phyloP scores from a whole-genome alignment of 2,329 filamentous ascomycete species.

The Cercospora janseana region DNA sequence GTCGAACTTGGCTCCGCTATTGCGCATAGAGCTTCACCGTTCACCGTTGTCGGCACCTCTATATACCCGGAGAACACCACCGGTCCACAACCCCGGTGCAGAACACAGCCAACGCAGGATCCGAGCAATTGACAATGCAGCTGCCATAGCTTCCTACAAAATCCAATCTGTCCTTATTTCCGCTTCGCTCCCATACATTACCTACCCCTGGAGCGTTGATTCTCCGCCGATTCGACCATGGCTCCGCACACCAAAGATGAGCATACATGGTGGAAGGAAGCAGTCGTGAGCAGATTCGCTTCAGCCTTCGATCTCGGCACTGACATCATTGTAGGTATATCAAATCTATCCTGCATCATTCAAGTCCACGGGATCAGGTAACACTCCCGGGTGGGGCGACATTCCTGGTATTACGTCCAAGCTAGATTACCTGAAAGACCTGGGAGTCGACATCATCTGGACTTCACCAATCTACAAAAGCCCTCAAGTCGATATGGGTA shows the following conservation, averaged over 20 bases:
- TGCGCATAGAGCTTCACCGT: too few species aligned
- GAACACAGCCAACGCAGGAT: too few species aligned
- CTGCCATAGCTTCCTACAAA: too few species aligned
- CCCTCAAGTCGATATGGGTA: slow-evolving; percentile 19
- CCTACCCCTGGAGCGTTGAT: background rate
- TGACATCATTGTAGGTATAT: slow-evolving; percentile 30
- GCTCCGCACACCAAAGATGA: background rate
- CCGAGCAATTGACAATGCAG: too few species aligned
- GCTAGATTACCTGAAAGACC: slow-evolving; percentile 61
- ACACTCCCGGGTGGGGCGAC: slow-evolving; percentile 58
- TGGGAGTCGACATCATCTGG: slow-evolving; percentile 67
- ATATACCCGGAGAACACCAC: too few species aligned
- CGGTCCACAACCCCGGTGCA: too few species aligned
- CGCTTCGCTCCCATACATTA: background rate
- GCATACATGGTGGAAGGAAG: slow-evolving; percentile 42
- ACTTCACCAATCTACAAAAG: slow-evolving; percentile 58
- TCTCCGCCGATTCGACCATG: background rate
- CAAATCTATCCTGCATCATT: slow-evolving; percentile 61
- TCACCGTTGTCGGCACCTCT: too few species aligned
- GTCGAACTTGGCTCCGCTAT: too few species aligned
- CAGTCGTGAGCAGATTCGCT: slow-evolving; percentile 23
- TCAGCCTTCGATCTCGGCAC: background rate
- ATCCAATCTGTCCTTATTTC: background rate
- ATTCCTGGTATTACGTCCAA: slow-evolving; percentile 63
- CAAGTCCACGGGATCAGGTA: slow-evolving; percentile 56